Evolutionary conservation across 2,329 filamentous ascomycete genomes (phyloP).

Genomic region (Neurospora crassa): DNA sequence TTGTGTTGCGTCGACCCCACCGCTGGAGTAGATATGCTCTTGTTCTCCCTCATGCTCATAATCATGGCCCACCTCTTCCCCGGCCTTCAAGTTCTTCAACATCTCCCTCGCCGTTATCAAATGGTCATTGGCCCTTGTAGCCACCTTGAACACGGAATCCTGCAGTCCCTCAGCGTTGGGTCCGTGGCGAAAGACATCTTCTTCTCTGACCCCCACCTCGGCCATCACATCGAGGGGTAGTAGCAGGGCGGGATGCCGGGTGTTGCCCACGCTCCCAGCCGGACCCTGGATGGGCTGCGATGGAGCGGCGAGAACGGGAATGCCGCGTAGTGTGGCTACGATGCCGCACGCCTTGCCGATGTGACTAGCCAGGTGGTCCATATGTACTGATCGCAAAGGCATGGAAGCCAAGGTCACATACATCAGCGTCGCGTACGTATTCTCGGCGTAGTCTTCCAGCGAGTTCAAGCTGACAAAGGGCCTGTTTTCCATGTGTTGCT

Average conservation of each 20-base stretch:
- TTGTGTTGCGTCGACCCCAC: conserved; percentile 26
- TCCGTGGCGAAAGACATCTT: conserved; percentile 78
- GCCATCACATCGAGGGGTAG: conserved; percentile 88
- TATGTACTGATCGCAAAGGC: conserved; percentile 69
- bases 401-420: conserved; percentile 78
- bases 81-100: conserved; percentile 68
- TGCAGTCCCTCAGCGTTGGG: conserved; percentile 69
- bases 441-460: conserved; percentile 84
- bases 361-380: conserved; percentile 89
- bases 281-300: conserved; percentile 40
- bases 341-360: conserved; percentile 93
- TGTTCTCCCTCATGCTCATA: conserved; percentile 81
- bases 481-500: conserved; percentile 73
- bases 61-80: conserved; percentile 68
- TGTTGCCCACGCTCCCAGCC: conserved; percentile 27
- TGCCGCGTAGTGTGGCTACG: conserved; percentile 70
- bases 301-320: conserved; percentile 80
- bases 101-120: conserved; percentile 89
- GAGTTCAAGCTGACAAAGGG: conserved; percentile 65
- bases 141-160: conserved; percentile 86
- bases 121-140: conserved; percentile 90
- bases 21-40: conserved; percentile 43
- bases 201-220: conserved; percentile 68
- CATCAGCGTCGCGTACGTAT: conserved; percentile 86
- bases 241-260: conserved; percentile 48